A percentile compares a stretch with the other conserved stretches of the same genome.
phyloP scores from a whole-genome alignment of 208 protist species.

The Leishmania mexicana region DNA sequence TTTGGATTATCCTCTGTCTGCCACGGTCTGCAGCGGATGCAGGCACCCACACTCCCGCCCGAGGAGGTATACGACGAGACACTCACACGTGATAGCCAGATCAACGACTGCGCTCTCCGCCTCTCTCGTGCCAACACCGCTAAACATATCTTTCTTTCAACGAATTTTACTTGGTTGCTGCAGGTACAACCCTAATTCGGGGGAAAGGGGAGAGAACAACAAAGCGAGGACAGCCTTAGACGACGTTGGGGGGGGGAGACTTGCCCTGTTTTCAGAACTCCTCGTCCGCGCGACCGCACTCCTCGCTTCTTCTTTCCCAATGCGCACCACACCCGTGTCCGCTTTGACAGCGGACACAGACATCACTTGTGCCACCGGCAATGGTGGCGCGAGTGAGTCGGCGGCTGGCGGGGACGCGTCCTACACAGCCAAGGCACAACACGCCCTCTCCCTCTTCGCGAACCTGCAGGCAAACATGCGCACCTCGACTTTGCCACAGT shows the following conservation, averaged over 20 bases:
- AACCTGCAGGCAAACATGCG: slow-evolving; percentile 12
- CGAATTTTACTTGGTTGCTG: neutral
- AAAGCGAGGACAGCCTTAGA: neutral
- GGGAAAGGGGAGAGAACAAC: neutral
- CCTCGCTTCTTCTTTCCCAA: neutral
- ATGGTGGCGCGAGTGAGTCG: slow-evolving; percentile 1
- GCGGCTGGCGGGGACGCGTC: slow-evolving; percentile 9
- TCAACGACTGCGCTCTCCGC: neutral
- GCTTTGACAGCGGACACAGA: neutral
- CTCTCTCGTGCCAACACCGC: neutral
- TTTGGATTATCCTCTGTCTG: neutral
- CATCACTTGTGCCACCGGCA: neutral
- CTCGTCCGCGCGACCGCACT: neutral
- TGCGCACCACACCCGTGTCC: neutral
- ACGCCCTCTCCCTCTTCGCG: slow-evolving; percentile 30
- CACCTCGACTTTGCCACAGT: neutral
- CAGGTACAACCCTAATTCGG: neutral
- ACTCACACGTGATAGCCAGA: neutral
- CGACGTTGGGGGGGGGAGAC: neutral
- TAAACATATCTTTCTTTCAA: neutral
- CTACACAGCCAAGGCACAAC: slow-evolving; percentile 28
- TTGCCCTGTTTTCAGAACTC: neutral
- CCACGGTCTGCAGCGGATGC: neutral
- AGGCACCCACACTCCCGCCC: neutral
- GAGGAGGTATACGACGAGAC: neutral